Base-by-base conservation (phyloP, 352 stramenopile species). In the Phytophthora palmivora region DNA sequence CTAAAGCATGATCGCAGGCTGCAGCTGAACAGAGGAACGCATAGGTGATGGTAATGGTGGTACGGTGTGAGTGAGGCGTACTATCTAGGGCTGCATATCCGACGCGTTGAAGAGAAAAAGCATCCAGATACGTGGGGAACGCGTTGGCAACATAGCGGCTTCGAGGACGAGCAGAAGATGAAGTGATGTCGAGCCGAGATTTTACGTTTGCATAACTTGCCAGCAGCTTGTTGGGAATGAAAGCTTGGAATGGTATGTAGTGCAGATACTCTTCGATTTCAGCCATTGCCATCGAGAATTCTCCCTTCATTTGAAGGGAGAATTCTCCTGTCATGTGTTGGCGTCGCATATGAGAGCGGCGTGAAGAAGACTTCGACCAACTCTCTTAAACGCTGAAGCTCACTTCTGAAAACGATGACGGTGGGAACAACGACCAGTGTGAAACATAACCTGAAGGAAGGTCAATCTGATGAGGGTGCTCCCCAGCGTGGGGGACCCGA, bases 371-470 rank as follows among this genome's bases (percentile, higher is more conserved):
- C 16, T 34, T 8, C 2, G 15, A 45, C 18, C n/a, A 14, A 28
- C 26, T 18, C 14, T 51, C 11, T 24, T 48, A n/a, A 39, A 32
- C 6, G 19, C 11, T 38, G 30, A 21, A 51, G 16, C 24, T 55
- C 53, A 70, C 26, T 70, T 56, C 47, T 42, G 36, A 46, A 67
- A 61, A 69, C 41, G 34, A 73, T 73, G 65, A 36, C 22, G 19
- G 32, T 65, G 10, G 65, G 52, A 58, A 66, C 65, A 22, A 66
- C 48, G 19, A 73, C 63, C 15, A 71, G 24, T 55, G 50, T 41
- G 6, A 71, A 66, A 43, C 48, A 67, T 14, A 70, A 60, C 18
- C 19, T 47, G 51, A 66, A 70, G 28, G 47, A 51, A 30, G 36
- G 50, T 2, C 18, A 58, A n/a, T 26, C 24, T 37, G 43, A 26